Base-by-base conservation (phyloP, 139 green algal species). In the Chlorella sp. region DNA sequence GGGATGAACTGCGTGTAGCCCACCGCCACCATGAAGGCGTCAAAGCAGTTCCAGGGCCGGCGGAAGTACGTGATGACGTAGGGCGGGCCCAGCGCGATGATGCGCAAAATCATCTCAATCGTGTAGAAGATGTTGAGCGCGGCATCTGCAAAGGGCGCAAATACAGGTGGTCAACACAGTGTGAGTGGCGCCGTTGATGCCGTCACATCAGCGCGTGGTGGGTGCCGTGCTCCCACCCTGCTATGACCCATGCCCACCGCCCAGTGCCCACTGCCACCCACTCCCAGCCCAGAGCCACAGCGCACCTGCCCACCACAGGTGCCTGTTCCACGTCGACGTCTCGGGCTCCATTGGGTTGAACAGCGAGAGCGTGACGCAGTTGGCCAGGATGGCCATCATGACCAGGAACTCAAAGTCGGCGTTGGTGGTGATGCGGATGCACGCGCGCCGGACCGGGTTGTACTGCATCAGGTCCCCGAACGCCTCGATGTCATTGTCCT, bases 341-440 rank as follows among this genome's bases (percentile, higher is more conserved):
- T 84, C 74, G 2, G 64, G 33, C 49, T 85, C 22, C 30, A 83
- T 35, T 1, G 88, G 88, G 49, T 89, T 66, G 70, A 82, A 89
- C 42, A 88, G 51, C 17, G 83, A 80, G 51, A 93, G 76, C 5
- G 79, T 87, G 63, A 92, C 67, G 71, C 88, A 92, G 86, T 93
- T 93, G 62, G 77, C 85, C 59, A 89, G 84, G 64, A 93, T 90
- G 32, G 90, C 65, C 17, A 86, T 50, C 17, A 91, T 79, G 0
- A 87, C 78, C 24, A 84, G 33, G 31, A 87, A 71, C 77, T 92
- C 85, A 76, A 91, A 91, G 73, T 91, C 83, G 1, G 83, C 74
- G 62, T 91, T 74, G 22, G 74, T 68, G 24, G 27, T 35, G 27
- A 67, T 17, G 27, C 31, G 42, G 29, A 74, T 82, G 22, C 14